Evolutionary conservation across 768 basidiomycete genomes (phyloP).

Genomic region (Termitomyces sp.): DNA sequence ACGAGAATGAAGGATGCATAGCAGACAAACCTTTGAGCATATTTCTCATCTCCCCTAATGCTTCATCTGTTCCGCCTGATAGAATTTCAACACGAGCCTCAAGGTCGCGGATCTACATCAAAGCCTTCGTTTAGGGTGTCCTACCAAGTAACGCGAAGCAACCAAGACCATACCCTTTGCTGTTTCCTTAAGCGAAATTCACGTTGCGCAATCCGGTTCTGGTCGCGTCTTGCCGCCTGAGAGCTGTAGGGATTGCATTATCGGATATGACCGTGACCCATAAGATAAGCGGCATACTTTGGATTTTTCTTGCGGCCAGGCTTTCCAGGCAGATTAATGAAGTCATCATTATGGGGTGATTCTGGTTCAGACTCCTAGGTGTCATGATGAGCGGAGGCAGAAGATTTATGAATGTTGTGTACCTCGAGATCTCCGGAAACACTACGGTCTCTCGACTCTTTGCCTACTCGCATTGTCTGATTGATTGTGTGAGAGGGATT

Average conservation of each 20-base stretch:
- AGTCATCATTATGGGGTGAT: conserved; percentile 36
- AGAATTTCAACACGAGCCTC: conserved; percentile 94
- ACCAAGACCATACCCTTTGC: conserved; percentile 51
- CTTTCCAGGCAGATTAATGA: conserved; percentile 41
- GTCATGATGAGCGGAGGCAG: neutral
- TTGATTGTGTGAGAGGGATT: conserved; percentile 40
- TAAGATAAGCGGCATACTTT: conserved; percentile 45
- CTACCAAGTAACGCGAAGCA: neutral
- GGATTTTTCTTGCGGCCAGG: conserved; percentile 89
- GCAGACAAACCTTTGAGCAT: conserved; percentile 61
- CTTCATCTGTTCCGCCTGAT: conserved; percentile 89
- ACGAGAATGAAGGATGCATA: neutral
- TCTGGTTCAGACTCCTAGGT: conserved; percentile 63
- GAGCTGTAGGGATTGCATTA: conserved; percentile 43
- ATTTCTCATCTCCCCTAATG: conserved; percentile 74
- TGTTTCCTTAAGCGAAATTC: conserved; percentile 92
- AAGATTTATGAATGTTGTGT: conserved; percentile 7
- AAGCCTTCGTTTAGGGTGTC: neutral
- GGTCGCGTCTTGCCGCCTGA: conserved; percentile 82
- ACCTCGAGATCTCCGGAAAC: conserved; percentile 58
- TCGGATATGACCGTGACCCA: neutral
- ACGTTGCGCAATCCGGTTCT: conserved; percentile 89
- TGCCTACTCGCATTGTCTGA: conserved; percentile 43
- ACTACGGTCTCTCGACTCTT: conserved; percentile 53
- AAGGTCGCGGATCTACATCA: conserved; percentile 82